phyloP scores from a whole-genome alignment of 2,329 filamentous ascomycete genomes.

The Colletotrichum lini region DNA sequence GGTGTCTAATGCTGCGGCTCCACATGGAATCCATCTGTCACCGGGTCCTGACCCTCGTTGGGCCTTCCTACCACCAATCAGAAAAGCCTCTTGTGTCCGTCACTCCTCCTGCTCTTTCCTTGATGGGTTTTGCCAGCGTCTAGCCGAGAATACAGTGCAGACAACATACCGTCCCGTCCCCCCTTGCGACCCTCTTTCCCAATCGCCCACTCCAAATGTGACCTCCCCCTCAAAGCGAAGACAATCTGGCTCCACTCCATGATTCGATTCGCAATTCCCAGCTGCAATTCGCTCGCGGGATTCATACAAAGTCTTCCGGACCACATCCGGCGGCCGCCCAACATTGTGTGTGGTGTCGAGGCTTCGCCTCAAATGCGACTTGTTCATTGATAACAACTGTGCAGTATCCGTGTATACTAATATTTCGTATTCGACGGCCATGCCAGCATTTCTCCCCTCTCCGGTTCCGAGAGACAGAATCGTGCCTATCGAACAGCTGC shows the following conservation, averaged over 20 bases:
- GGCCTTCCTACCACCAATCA: conserved; percentile 21
- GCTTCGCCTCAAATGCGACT: neutral
- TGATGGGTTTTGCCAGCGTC: neutral
- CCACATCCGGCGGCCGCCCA: conserved; percentile 30
- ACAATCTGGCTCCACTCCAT: conserved; percentile 28
- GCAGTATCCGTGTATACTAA: neutral
- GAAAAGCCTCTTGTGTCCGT: neutral
- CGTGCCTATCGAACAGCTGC: neutral
- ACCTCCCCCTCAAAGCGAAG: conserved; percentile 16
- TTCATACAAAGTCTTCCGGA: conserved; percentile 18
- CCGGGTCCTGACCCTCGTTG: conserved; percentile 3
- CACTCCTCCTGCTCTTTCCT: conserved; percentile 2
- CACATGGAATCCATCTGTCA: conserved; percentile 7
- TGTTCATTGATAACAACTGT: neutral
- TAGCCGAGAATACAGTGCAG: conserved; percentile 17
- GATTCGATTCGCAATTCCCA: conserved; percentile 24
- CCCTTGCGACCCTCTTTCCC: conserved; percentile 16
- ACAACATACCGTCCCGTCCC: conserved; percentile 19
- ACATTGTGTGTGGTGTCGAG: neutral
- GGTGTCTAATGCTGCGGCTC: conserved; percentile 11
- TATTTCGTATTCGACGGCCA: neutral
- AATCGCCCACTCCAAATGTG: conserved; percentile 8
- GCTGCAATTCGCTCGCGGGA: conserved; percentile 4
- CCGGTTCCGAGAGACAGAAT: too few relatives aligned
- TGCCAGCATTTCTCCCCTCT: neutral